phyloP scores from a whole-genome alignment of 495 filamentous ascomycete genomes.

The Podospora conica region DNA sequence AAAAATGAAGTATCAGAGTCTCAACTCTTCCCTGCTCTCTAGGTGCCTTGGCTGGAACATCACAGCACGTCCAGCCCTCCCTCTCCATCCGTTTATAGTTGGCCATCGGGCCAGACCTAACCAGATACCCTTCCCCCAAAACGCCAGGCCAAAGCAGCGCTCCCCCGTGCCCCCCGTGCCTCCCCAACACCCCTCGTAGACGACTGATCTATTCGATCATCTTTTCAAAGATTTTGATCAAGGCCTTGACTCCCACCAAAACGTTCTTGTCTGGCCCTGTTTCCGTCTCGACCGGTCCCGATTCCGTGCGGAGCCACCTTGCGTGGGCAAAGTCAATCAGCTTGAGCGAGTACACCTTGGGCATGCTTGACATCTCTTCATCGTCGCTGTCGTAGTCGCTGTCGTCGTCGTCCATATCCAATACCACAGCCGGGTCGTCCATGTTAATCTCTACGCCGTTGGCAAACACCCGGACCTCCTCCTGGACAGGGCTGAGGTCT shows the following conservation, averaged over 20 bases:
- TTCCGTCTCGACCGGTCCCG: neutral
- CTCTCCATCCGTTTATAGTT: neutral
- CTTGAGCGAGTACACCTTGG: conserved; percentile 73
- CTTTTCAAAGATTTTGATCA: conserved; percentile 63
- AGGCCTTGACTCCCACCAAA: conserved; percentile 66
- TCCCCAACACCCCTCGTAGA: neutral
- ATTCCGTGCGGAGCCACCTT: conserved; percentile 68
- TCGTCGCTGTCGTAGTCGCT: conserved; percentile 56
- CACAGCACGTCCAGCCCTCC: neutral
- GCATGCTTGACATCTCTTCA: conserved; percentile 58
- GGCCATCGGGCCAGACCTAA: neutral
- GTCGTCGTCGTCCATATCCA: conserved; percentile 38
- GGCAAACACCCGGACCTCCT: conserved; percentile 20
- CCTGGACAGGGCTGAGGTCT: conserved; percentile 8
- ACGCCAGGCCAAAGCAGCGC: conserved; percentile 1
- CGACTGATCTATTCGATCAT: conserved; percentile 33
- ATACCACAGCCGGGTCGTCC: neutral
- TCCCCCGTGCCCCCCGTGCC: neutral
- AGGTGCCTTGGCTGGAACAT: neutral
- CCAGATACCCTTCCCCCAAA: neutral
- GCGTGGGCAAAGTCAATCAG: conserved; percentile 98
- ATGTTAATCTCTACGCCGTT: neutral
- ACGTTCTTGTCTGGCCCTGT: conserved; percentile 79
- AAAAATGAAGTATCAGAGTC: neutral
- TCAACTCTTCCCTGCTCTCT: neutral